phyloP scores from a whole-genome alignment of 2,329 filamentous ascomycete genomes.

The Aspergillus ochraceoroseus region DNA sequence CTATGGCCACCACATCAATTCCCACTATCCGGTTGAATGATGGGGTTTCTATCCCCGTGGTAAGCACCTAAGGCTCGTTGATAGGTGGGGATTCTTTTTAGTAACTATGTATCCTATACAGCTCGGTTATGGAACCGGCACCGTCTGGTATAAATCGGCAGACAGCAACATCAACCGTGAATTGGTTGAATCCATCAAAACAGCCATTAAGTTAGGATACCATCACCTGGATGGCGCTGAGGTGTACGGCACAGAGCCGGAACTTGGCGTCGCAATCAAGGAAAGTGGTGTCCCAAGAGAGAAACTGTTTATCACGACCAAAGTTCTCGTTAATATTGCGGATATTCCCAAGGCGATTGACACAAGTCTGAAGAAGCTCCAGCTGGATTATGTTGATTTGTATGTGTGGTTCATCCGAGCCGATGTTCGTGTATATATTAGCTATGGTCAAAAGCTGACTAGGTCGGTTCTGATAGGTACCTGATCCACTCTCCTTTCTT shows the following conservation, averaged over 20 bases:
- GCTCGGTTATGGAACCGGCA: constrained; percentile 60
- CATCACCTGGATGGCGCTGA: constrained; percentile 61
- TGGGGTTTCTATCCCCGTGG: constrained; percentile 53
- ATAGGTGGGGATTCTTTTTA: background rate
- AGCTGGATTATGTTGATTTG: constrained; percentile 59
- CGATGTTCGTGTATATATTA: too few species aligned
- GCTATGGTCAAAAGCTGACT: background rate
- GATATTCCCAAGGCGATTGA: constrained; percentile 55
- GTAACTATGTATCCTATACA: constrained; percentile 24
- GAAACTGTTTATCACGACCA: constrained; percentile 54
- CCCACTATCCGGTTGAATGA: constrained; percentile 51
- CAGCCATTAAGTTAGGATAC: constrained; percentile 56
- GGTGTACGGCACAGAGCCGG: constrained; percentile 48
- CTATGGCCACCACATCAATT: constrained; percentile 1
- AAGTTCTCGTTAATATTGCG: constrained; percentile 50
- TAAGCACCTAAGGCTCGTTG: constrained; percentile 32
- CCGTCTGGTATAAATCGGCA: constrained; percentile 58
- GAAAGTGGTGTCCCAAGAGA: constrained; percentile 45
- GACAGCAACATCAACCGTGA: constrained; percentile 49
- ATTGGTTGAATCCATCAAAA: constrained; percentile 53
- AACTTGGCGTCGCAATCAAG: constrained; percentile 48
- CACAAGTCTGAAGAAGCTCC: constrained; percentile 55
- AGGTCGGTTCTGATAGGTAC: constrained; percentile 41
- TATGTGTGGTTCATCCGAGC: constrained; percentile 32
- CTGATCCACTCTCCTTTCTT: constrained; percentile 60